Evolutionary conservation across 768 basidiomycete genomes (phyloP).

Genomic region (Sarcodon aspratus): DNA sequence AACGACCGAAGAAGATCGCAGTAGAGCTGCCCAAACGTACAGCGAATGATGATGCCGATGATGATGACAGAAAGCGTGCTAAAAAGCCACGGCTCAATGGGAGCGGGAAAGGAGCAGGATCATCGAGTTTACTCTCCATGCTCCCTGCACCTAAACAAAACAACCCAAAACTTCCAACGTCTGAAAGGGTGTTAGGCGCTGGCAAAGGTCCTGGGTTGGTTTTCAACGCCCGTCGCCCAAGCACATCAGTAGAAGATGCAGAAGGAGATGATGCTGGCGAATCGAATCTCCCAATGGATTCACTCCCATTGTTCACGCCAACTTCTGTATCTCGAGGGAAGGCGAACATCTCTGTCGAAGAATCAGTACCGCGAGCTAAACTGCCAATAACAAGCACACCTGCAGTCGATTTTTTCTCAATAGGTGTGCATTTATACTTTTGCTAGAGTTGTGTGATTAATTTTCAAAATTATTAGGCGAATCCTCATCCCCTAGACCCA

Average conservation of each 20-base stretch:
- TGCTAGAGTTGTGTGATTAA: neutral
- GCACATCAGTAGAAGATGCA: conserved; percentile 16
- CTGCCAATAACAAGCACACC: conserved; percentile 18
- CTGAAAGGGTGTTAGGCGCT: conserved; percentile 52
- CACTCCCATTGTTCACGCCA: conserved; percentile 33
- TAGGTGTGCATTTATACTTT: conserved; percentile 28
- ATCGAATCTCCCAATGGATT: neutral
- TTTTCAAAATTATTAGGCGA: neutral
- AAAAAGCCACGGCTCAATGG: conserved; percentile 42
- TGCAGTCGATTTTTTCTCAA: conserved; percentile 56
- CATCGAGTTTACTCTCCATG: conserved; percentile 59
- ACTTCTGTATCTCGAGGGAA: conserved; percentile 47
- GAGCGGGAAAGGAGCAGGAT: conserved; percentile 38
- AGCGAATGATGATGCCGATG: conserved; percentile 25
- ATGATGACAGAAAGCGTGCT: conserved; percentile 30
- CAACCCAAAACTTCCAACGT: conserved; percentile 22
- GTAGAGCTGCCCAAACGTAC: conserved; percentile 44
- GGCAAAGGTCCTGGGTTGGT: conserved; percentile 51
- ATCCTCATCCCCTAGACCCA: conserved; percentile 12
- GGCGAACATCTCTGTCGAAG: conserved; percentile 31
- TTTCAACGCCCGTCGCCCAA: conserved; percentile 31
- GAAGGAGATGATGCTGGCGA: conserved; percentile 11
- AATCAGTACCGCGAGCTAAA: conserved; percentile 1
- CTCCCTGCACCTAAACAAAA: conserved; percentile 63
- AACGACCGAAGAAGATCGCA: conserved; percentile 45